A percentile compares a stretch with the other conserved stretches of the same genome.
Conservation (phyloP, 202 grass and related monocot genomes). For the Digitaria exilis region DNA sequence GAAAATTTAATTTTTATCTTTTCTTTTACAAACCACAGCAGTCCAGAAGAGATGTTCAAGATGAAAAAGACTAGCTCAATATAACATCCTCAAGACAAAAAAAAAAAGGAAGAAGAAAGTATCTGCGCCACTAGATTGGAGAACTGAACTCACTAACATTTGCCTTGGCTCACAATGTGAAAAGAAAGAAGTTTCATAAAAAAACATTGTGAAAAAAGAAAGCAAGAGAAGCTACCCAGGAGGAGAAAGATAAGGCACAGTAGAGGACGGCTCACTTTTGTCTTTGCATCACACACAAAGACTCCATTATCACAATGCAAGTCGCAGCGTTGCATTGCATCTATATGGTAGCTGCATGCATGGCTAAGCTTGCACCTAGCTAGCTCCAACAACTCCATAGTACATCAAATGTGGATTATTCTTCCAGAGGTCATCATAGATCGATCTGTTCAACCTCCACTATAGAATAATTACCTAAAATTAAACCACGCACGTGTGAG, state of each 20-base stretch:
- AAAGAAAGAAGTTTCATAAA: too few species aligned
- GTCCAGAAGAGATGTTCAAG: neutral
- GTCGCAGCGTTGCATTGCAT: neutral
- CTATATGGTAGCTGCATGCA: neutral
- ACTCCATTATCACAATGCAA: neutral
- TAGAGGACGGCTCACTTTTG: neutral
- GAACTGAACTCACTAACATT: conserved; percentile 13
- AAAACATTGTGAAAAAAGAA: too few species aligned
- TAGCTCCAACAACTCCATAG: conserved; percentile 22
- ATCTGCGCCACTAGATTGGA: neutral
- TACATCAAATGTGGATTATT: conserved; percentile 40
- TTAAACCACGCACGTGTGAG: conserved; percentile 14
- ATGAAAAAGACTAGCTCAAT: neutral
- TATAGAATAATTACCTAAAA: neutral
- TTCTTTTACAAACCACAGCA: neutral
- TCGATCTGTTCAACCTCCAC: conserved; percentile 34
- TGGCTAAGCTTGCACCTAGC: conserved; percentile 9
- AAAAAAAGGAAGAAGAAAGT: conserved; percentile 6
- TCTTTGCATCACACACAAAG: neutral
- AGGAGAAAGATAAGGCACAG: neutral
- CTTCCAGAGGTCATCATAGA: conserved; percentile 8
- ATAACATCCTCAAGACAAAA: neutral
- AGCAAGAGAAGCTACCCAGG: neutral
- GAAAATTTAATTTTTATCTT: conserved; percentile 1
- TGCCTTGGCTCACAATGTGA: conserved; percentile 17